Percentiles rank a stretch among this genome's conserved stretches.
phyloP scores from a whole-genome alignment of 2,329 filamentous ascomycete genomes.

The Colletotrichum somersetense region DNA sequence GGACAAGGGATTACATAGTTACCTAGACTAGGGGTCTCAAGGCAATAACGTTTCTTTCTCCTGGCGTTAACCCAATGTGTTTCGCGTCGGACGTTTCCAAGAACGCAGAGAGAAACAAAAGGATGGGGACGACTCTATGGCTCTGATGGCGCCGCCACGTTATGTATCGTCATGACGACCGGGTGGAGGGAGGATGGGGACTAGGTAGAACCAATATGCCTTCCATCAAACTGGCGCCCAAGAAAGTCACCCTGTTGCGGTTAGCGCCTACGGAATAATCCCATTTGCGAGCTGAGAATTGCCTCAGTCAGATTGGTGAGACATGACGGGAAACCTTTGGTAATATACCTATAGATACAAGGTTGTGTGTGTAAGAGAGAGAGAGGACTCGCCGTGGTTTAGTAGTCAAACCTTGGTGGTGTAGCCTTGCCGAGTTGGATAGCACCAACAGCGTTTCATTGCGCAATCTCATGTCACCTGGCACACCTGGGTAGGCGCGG shows the following conservation, averaged over 20 bases:
- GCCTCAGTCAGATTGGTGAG: neutral
- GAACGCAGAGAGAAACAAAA: neutral
- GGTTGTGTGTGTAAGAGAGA: neutral
- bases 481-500: too few species aligned
- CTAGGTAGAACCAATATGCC: neutral
- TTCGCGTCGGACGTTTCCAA: neutral
- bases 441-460: conserved; percentile 6
- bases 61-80: too few species aligned
- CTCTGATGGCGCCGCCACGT: too few species aligned
- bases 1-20: neutral
- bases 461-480: neutral
- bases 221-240: neutral
- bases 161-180: conserved; percentile 8
- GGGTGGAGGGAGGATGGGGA: neutral
- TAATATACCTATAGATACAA: neutral
- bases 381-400: neutral
- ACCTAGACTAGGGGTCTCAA: neutral
- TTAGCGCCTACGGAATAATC: neutral
- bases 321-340: neutral
- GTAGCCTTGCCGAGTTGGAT: conserved; percentile 1
- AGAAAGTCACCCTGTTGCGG: neutral
- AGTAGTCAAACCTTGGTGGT: neutral
- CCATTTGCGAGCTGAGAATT: neutral
- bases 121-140: too few species aligned
- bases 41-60: neutral